Base-by-base conservation (phyloP, 495 filamentous ascomycete genomes). In the Trichoderma gamsii region DNA sequence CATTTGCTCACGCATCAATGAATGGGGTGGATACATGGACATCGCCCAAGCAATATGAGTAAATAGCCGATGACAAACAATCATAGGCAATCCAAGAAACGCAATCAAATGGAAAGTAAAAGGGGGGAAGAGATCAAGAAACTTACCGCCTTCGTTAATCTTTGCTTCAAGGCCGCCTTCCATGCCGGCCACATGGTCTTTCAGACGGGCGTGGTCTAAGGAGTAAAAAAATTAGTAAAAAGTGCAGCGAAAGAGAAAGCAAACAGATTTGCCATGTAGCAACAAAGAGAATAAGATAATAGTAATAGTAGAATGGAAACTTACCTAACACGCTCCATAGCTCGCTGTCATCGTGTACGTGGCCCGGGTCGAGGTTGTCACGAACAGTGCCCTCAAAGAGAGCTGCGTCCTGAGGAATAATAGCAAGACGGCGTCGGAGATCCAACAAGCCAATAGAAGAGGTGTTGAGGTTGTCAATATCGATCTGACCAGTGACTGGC, bases 371-470 rank as follows among this genome's bases (percentile, higher is more conserved):
- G 44, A 99, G 84, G 76, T 99, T 99, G 77, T 98, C 96, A 72
- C 96, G 86, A 70, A 99, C 84, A 21, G 93, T 94, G 61, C 96
- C 96, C 81, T 98, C 92, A 73, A 99, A 99, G 72, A 99, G 86
- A 72, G 94, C 93, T 64, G 96, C 93, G 80, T 99, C 96, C 74
- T 99, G 96, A 23, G 96, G 96, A 72, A 99, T 99, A 77, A 99
- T 99, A 52, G 96, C 93, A 46, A 99, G 84, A 65, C 95, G 90
- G 29, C 93, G 86, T 68, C 96, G 86, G 67, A 99, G 84, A 75
- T 98, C 96, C 66, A 92, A 77, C 67, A 99, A 79, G 8, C 96
- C 96, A 78, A 98, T 97, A 13, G 85, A 89, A 41, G 92, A 92
- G 5, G 95, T 93, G 79, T 97, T 90, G 63, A 98, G 78, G 23